Evolutionary conservation across 2,329 filamentous ascomycete species (phyloP).

Genomic region (Colletotrichum ledebouriae): DNA sequence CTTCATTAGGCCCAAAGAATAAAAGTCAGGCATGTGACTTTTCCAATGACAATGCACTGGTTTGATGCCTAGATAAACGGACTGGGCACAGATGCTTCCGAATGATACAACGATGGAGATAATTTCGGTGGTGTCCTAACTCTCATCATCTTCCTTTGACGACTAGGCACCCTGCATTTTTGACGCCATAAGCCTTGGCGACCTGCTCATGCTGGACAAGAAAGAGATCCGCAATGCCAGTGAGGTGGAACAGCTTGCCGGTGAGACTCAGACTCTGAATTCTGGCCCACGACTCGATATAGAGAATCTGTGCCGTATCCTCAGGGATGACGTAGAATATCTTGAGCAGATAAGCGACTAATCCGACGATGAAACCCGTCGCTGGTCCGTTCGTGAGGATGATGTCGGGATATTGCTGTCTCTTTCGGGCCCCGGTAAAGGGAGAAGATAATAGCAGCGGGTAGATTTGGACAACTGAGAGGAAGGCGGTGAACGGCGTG

Average conservation of each 20-base stretch:
- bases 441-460: slow-evolving; percentile 63
- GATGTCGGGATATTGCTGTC: slow-evolving; percentile 72
- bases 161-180: slow-evolving; percentile 56
- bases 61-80: neutral
- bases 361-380: slow-evolving; percentile 82
- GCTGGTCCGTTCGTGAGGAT: slow-evolving; percentile 92
- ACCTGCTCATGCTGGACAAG: slow-evolving; percentile 84
- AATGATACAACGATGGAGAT: neutral
- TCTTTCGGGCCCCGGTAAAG: slow-evolving; percentile 42
- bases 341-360: slow-evolving; percentile 64
- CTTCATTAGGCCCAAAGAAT: too few relatives aligned
- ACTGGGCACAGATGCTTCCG: neutral
- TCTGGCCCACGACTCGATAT: slow-evolving; percentile 93
- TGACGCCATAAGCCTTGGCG: slow-evolving; percentile 59
- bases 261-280: slow-evolving; percentile 87
- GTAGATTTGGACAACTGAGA: slow-evolving; percentile 74
- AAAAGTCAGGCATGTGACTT: too few relatives aligned
- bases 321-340: slow-evolving; percentile 59
- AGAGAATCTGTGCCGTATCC: slow-evolving; percentile 79
- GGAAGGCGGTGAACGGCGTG: slow-evolving; percentile 76
- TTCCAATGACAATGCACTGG: too few relatives aligned
- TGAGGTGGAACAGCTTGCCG: slow-evolving; percentile 78
- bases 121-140: neutral
- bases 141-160: slow-evolving; percentile 4
- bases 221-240: slow-evolving; percentile 79